Evolutionary conservation across 306 rosid species (phyloP).

Genomic region (Geum urbanum): DNA sequence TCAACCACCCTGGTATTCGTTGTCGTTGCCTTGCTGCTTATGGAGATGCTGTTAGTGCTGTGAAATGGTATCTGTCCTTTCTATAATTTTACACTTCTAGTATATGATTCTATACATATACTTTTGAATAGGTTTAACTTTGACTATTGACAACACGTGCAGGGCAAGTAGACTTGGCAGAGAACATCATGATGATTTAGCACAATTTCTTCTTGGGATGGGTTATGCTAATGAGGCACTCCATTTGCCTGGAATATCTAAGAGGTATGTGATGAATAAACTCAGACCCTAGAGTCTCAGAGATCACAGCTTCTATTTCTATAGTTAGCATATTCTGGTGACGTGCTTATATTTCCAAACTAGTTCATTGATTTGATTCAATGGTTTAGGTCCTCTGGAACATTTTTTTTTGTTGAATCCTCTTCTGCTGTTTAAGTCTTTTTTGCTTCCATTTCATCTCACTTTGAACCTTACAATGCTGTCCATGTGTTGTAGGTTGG

Average conservation of each 20-base stretch:
- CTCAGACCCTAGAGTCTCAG: not conserved
- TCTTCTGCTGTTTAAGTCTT: not conserved
- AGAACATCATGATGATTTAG: slow-evolving; percentile 98
- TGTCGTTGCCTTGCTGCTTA: slow-evolving; percentile 99
- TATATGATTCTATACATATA: not conserved
- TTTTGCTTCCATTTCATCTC: not conserved
- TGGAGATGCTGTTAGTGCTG: slow-evolving; percentile 98
- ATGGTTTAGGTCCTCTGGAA: not conserved
- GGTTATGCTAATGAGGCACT: slow-evolving; percentile 98
- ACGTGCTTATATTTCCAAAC: not conserved
- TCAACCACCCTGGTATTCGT: slow-evolving; percentile 96
- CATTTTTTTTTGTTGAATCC: not conserved
- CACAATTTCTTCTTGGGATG: slow-evolving; percentile 97
- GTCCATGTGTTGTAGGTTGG: slow-evolving; percentile 55
- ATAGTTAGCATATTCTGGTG: not conserved
- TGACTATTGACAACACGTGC: slow-evolving; percentile 31
- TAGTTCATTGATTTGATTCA: not conserved
- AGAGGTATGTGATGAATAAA: slow-evolving; percentile 49
- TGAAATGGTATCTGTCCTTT: slow-evolving; percentile 65
- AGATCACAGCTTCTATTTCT: not conserved
- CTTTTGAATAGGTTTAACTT: not conserved
- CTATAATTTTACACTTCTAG: not conserved
- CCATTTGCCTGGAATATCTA: slow-evolving; percentile 96
- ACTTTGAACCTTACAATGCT: slow-evolving; percentile 1
- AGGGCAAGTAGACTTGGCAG: slow-evolving; percentile 99